Evolutionary conservation across 2,329 filamentous ascomycete genomes (phyloP), one percentile per base, ranked within the genome.

Genomic region (Exserohilum turcica): DNA sequence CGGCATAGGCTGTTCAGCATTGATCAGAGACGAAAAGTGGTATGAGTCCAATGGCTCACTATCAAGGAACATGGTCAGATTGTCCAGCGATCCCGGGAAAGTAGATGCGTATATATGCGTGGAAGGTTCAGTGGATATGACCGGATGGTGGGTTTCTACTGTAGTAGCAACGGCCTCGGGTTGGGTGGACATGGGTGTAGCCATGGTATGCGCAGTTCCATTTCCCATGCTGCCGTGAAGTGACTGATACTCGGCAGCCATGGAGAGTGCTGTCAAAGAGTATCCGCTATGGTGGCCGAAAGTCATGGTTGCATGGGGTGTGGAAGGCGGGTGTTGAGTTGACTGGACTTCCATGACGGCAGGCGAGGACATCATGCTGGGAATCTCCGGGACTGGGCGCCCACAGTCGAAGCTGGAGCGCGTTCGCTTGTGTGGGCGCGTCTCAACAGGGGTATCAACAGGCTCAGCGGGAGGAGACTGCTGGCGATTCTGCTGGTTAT

Each of bases 161-260:
- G 61, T 57, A 18, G 46, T 48, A 13, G 60, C 29, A 3, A 65
- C 52, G 16, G 43, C 48, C 6, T 52, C 52, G 16, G 60, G 45
- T 18, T 64, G 60, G 16, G 62, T 32, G 27, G 59, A 54, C 18
- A 64, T 31, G 33, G 54, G 39, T 38, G 38, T 52, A 24, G 47
- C 44, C 27, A 66, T 33, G 3, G 63, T 57, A 6, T 48, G 43
- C 16, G 54, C 43, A 1, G 52, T 21, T 13, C 52, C 48, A 40
- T 69, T 62, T 21, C 51, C 27, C 52, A 69, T 60, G 6, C 52
- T 59, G 13, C 66, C 63, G n/a, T 75, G 70, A 33, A 74, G 61
- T n/a, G 72, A 66, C 42, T 73, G 73, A 56, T 76, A 75, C 50
- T 77, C 74, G 9, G 75, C 74, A 36, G 74, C 74, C 71, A 77